phyloP scores from a whole-genome alignment of 768 basidiomycete genomes.

The Boletus pseudopeckii region DNA sequence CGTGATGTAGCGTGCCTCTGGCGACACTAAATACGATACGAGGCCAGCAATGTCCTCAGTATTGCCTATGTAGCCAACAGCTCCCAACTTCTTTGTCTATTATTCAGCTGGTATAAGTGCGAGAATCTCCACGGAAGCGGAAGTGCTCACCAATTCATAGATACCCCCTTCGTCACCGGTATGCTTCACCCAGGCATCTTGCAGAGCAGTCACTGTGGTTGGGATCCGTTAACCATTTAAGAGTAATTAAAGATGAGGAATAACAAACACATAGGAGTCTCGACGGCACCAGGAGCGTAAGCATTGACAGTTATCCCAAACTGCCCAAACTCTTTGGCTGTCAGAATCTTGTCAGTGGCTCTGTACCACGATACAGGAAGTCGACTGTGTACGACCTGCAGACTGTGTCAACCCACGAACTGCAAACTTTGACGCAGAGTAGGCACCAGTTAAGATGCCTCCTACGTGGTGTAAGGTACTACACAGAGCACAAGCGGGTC shows the following conservation, averaged over 20 bases:
- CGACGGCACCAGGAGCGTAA: background rate
- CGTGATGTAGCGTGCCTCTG: background rate
- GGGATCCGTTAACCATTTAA: background rate
- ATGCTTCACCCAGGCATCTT: background rate
- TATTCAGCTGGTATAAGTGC: background rate
- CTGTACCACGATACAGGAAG: background rate
- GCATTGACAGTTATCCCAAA: background rate
- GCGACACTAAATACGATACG: background rate
- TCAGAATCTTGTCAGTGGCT: background rate
- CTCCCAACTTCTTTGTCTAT: background rate
- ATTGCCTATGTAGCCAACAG: background rate
- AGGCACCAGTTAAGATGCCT: background rate
- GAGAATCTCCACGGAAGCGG: background rate
- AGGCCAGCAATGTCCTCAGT: background rate
- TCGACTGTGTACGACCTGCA: background rate
- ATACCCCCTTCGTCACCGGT: background rate
- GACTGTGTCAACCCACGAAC: background rate
- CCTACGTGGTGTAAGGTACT: background rate
- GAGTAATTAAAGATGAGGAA: background rate
- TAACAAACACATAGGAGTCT: background rate
- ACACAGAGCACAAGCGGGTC: no score
- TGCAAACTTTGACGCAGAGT: background rate
- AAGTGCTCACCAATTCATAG: background rate
- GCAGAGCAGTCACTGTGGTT: background rate
- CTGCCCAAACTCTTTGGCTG: background rate